These are phyloP conservation scores for Tylopilus sp. DNA, from an alignment of 768 basidiomycete species.

Conservation along the genomic window DNA sequence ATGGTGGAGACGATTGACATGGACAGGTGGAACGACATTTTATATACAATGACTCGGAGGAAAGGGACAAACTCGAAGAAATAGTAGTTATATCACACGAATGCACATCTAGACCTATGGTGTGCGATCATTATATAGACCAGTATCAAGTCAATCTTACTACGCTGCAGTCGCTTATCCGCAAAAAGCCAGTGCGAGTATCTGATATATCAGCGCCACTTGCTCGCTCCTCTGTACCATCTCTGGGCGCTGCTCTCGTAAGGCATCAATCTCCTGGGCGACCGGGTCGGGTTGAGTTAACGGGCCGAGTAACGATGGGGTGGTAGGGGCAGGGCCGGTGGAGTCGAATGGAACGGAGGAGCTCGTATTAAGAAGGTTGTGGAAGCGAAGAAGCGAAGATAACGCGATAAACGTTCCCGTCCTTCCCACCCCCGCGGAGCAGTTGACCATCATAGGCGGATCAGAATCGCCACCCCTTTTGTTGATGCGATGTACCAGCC, in stretches of 20 bases:
- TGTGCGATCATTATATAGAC: background rate
- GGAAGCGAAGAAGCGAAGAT: constrained; percentile 68
- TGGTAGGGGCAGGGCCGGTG: constrained; percentile 30
- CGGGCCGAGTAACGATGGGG: constrained; percentile 55
- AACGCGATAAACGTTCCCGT: constrained; percentile 85
- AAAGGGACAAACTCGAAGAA: too few species aligned
- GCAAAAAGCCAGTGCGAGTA: constrained; percentile 37
- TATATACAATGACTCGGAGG: too few species aligned
- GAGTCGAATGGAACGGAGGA: constrained; percentile 20
- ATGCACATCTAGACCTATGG: background rate
- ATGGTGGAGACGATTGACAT: too few species aligned
- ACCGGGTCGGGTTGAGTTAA: constrained; percentile 55
- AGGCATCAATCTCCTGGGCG: constrained; percentile 66
- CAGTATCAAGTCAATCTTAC: background rate
- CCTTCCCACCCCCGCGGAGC: constrained; percentile 85
- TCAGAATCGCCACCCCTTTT: constrained; percentile 51
- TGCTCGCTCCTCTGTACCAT: constrained; percentile 81
- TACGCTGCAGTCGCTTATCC: constrained; percentile 4
- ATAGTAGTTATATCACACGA: background rate
- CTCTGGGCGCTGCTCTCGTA: constrained; percentile 76
- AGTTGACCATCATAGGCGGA: constrained; percentile 79
- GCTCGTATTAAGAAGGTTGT: constrained; percentile 41
- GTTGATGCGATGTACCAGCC: constrained; percentile 63
- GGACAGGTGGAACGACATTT: too few species aligned
- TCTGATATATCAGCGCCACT: constrained; percentile 59